These are phyloP conservation scores for Fusarium sp. DNA, from an alignment of 2,329 filamentous ascomycete genomes.

Conservation along the genomic window DNA sequence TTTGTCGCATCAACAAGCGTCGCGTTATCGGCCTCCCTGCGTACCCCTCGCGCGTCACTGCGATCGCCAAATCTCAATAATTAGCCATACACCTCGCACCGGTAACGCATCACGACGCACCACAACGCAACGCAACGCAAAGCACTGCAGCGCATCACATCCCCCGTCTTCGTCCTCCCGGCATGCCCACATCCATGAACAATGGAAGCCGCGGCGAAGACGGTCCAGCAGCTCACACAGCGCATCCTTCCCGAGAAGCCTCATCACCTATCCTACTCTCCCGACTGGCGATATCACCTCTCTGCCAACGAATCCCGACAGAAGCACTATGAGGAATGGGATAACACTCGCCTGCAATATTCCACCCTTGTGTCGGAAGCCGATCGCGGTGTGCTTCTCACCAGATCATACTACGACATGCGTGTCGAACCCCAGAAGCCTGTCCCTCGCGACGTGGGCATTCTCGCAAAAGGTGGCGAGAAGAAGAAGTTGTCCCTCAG, in stretches of 20 bases:
- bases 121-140: conserved; percentile 10
- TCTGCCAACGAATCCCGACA: conserved; percentile 52
- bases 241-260: conserved; percentile 63
- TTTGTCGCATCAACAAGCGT: conserved; percentile 19
- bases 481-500: conserved; percentile 69
- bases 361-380: conserved; percentile 67
- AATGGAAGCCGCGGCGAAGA: conserved; percentile 70
- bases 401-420: conserved; percentile 67
- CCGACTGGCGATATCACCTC: conserved; percentile 60
- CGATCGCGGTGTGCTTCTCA: conserved; percentile 67
- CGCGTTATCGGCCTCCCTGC: conserved; percentile 39
- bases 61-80: conserved; percentile 36
- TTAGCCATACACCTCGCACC: conserved; percentile 1
- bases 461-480: conserved; percentile 56
- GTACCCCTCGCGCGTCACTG: conserved; percentile 38
- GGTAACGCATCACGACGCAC: background rate
- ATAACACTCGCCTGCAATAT: conserved; percentile 64
- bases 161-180: conserved; percentile 46
- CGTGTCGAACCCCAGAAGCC: conserved; percentile 61
- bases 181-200: conserved; percentile 55
- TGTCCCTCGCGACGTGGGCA: conserved; percentile 51
- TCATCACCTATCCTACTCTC: conserved; percentile 63
- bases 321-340: conserved; percentile 60
- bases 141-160: conserved; percentile 30
- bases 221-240: conserved; percentile 64